Evolutionary conservation across 169 alveolate genomes (phyloP).

Genomic region (Plasmodium gonderi): DNA sequence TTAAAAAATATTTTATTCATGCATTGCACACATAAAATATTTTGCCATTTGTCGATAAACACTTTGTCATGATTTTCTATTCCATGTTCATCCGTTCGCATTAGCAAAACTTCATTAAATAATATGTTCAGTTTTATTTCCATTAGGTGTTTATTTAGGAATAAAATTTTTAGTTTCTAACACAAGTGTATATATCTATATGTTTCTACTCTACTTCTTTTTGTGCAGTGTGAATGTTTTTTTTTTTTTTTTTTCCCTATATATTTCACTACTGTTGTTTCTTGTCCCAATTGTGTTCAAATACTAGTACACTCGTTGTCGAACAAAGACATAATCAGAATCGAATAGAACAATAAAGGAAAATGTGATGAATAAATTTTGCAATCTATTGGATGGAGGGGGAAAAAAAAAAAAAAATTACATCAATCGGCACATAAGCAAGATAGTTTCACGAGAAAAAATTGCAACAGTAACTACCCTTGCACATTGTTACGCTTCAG

Average conservation of each 20-base stretch:
- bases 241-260: background rate
- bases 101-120: constrained; percentile 35
- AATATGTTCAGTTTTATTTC: constrained; percentile 58
- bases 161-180: background rate
- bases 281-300: background rate
- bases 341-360: background rate
- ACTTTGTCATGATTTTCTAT: constrained; percentile 67
- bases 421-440: too few species aligned
- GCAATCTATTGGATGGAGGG: too few species aligned
- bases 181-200: too few species aligned
- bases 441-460: too few species aligned
- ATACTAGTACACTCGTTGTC: background rate
- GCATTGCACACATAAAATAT: constrained; percentile 55
- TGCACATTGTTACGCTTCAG: too few species aligned
- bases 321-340: background rate
- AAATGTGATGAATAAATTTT: too few species aligned
- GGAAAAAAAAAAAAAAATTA: background rate
- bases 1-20: constrained; percentile 44
- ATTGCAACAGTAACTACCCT: too few species aligned
- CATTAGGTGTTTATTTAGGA: constrained; percentile 9
- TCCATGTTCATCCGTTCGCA: constrained; percentile 33
- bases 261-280: background rate
- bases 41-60: constrained; percentile 47
- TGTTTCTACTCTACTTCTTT: too few species aligned
- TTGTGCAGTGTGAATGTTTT: too few species aligned